Conservation (phyloP, 129 eudicot species). For the Oenanthe sinensis region DNA sequence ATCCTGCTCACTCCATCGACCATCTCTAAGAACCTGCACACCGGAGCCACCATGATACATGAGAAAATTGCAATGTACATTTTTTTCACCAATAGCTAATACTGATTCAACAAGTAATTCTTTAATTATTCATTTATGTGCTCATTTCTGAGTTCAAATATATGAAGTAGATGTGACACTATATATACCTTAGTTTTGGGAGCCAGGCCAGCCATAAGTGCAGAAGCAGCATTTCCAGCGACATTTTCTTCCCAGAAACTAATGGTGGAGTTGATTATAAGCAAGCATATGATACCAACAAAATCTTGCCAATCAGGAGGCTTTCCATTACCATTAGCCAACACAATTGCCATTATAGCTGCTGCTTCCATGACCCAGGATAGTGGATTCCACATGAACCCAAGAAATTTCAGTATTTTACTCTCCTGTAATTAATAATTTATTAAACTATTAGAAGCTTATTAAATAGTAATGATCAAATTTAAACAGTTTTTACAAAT, state of each 20-base stretch:
- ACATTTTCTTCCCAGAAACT: slow-evolving; percentile 88
- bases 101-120: neutral
- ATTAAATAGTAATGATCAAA: neutral
- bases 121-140: neutral
- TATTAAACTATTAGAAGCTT: neutral
- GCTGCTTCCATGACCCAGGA: slow-evolving; percentile 97
- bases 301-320: slow-evolving; percentile 96
- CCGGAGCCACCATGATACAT: neutral
- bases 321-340: slow-evolving; percentile 73
- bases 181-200: slow-evolving; percentile 67
- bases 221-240: slow-evolving; percentile 90
- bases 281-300: slow-evolving; percentile 77
- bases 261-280: slow-evolving; percentile 77
- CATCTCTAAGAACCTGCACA: slow-evolving; percentile 65
- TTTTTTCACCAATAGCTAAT: neutral
- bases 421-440: slow-evolving; percentile 41
- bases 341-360: slow-evolving; percentile 82
- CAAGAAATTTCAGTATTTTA: slow-evolving; percentile 77
- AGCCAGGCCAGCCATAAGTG: slow-evolving; percentile 96
- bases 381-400: slow-evolving; percentile 93
- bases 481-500: neutral
- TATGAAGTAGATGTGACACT: neutral
- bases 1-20: slow-evolving; percentile 81
- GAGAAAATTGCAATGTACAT: neutral
- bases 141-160: neutral